Percentiles rank a stretch among this genome's conserved stretches.
These are phyloP conservation scores for Leccinum fibrillosum DNA, from an alignment of 768 basidiomycete species.

Conservation along the genomic window DNA sequence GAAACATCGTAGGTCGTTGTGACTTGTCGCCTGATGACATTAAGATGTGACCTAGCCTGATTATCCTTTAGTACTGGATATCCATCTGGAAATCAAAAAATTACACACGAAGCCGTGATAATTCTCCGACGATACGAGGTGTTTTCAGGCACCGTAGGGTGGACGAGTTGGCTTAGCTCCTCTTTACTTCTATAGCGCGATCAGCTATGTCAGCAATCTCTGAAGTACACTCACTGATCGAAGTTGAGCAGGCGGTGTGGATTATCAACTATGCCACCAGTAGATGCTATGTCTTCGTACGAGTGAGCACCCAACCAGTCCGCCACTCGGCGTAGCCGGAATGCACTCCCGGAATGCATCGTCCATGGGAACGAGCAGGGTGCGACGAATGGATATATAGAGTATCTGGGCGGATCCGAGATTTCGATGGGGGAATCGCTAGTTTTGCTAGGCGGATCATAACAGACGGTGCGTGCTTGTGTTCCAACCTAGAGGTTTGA, in stretches of 20 bases:
- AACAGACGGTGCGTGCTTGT: slow-evolving; percentile 21
- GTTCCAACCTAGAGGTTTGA: slow-evolving; percentile 13
- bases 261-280: slow-evolving; percentile 38
- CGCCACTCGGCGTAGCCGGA: slow-evolving; percentile 60
- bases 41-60: slow-evolving; percentile 63
- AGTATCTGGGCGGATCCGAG: slow-evolving; percentile 43
- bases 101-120: slow-evolving; percentile 40
- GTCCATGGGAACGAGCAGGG: slow-evolving; percentile 49
- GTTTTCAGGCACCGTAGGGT: not conserved
- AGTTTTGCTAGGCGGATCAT: slow-evolving; percentile 30
- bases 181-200: slow-evolving; percentile 12
- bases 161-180: slow-evolving; percentile 16
- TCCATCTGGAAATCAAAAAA: not conserved
- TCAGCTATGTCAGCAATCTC: slow-evolving; percentile 4
- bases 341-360: slow-evolving; percentile 40
- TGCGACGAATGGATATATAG: slow-evolving; percentile 66
- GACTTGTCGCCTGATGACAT: slow-evolving; percentile 36
- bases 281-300: slow-evolving; percentile 34
- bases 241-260: slow-evolving; percentile 33
- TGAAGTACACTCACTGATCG: slow-evolving; percentile 33
- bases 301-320: slow-evolving; percentile 49
- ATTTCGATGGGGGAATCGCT: slow-evolving; percentile 24
- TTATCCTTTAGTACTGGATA: slow-evolving; percentile 1
- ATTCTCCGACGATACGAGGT: slow-evolving; percentile 10
- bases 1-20: slow-evolving; percentile 38